phyloP scores from a whole-genome alignment of 106 monocot species.

The Gastrodia elata region DNA sequence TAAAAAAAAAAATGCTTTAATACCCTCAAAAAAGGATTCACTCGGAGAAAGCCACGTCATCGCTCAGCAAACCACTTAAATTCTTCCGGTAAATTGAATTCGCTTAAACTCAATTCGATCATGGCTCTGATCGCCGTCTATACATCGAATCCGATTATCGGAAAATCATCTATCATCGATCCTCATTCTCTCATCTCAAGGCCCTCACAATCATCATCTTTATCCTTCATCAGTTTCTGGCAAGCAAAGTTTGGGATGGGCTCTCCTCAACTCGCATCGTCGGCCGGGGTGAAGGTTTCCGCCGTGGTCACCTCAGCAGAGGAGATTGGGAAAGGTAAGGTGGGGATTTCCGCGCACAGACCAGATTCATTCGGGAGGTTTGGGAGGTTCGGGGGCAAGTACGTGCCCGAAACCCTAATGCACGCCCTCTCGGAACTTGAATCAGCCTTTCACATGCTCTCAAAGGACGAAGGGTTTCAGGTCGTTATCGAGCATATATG shows the following conservation, averaged over 20 bases:
- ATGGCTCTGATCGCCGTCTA: background rate
- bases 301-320: background rate
- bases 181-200: background rate
- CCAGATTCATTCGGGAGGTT: constrained; percentile 73
- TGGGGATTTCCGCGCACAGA: constrained; percentile 12
- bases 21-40: too few relatives aligned
- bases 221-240: background rate
- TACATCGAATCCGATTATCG: background rate
- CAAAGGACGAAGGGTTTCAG: constrained; percentile 57
- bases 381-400: constrained; percentile 84
- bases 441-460: constrained; percentile 32
- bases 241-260: background rate
- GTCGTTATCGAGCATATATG: constrained; percentile 18
- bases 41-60: too few relatives aligned
- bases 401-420: constrained; percentile 92
- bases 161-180: background rate
- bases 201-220: background rate
- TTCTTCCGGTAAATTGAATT: background rate
- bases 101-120: background rate
- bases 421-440: constrained; percentile 63
- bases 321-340: background rate
- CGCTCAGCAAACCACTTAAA: too few relatives aligned
- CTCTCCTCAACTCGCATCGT: background rate
- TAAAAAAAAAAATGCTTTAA: too few relatives aligned
- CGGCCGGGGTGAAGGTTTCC: background rate